These are phyloP conservation scores for Mortierella sp. DNA, from an alignment of 371 early-diverging fungal genomes.

Conservation along the genomic window DNA sequence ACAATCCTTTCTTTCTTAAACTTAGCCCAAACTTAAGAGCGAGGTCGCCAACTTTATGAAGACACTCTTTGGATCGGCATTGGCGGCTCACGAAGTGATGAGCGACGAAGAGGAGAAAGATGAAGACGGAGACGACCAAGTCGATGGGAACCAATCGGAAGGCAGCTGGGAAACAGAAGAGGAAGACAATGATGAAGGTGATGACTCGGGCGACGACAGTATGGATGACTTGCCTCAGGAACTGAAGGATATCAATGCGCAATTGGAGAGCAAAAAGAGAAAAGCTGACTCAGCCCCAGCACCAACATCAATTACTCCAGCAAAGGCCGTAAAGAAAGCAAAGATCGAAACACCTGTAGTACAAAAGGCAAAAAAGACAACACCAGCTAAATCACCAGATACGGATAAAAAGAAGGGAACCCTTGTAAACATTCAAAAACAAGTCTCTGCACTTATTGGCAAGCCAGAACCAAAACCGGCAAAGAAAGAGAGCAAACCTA, in stretches of 20 bases:
- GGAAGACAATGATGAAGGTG: conserved; percentile 19
- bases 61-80: conserved; percentile 36
- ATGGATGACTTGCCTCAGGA: conserved; percentile 56
- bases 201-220: conserved; percentile 48
- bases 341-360: neutral
- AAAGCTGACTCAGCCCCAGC: conserved; percentile 5
- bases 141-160: conserved; percentile 19
- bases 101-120: conserved; percentile 28
- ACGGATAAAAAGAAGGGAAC: conserved; percentile 13
- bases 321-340: conserved; percentile 15
- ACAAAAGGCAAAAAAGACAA: neutral
- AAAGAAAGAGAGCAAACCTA: neutral
- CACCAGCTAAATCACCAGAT: neutral
- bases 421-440: conserved; percentile 22
- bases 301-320: neutral
- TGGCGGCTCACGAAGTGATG: conserved; percentile 26
- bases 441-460: conserved; percentile 26
- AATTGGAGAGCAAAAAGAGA: conserved; percentile 29
- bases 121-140: conserved; percentile 19
- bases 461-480: conserved; percentile 6
- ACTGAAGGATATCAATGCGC: conserved; percentile 34
- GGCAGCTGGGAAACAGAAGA: conserved; percentile 35
- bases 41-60: conserved; percentile 49
- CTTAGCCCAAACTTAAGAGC: conserved; percentile 35
- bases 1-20: neutral